Evolutionary conservation across 2,329 filamentous ascomycete genomes (phyloP), one percentile per base, ranked within the genome.

Genomic region (Xylaria sp.): DNA sequence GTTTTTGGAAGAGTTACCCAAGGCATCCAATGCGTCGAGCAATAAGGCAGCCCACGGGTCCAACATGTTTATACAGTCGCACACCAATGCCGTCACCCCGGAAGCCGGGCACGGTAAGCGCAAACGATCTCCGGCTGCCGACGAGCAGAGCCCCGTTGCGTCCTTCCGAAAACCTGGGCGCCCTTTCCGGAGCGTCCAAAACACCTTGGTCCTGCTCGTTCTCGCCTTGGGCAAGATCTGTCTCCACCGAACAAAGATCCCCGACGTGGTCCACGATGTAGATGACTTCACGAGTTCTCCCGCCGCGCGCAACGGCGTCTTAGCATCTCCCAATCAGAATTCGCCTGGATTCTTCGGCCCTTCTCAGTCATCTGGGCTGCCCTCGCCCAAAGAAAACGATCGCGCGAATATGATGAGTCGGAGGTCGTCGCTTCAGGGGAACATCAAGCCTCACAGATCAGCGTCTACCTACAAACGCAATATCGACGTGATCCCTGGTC

Each of bases 171-270:
- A 79, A 65, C 74, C 76, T 5, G 77, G 79, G 2, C 78, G 78
- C 58, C 84, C 84, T 2, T 82, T 81, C 65, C 80, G 87, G 55
- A 91, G 88, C 6, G 85, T 94, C 13, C 83, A 86, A 56, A 96
- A 90, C 66, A 92, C 92, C 0, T 80, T 97, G 46, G 84, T 97
- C 1, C 80, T 97, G 2, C 79, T 93, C 3, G 85, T 96, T 0
- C 79, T 97, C 57, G 93, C 93, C 0, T 77, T 99, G 4, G 94
- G 94, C 16, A 92, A 91, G 69, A 89, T 97, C 10, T 93, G 90
- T 67, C 72, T 79, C 7, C 74, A 81, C 65, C 79, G 78, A 50
- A 78, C 79, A 0, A 77, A 76, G 63, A 77, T 87, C 2, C 83
- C 83, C 0, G 83, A 86, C 54, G 76, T 88, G 2, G 80, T 89